These are phyloP conservation scores for Pezicula radicicola DNA, from an alignment of 2,329 filamentous ascomycete genomes.

Conservation along the genomic window DNA sequence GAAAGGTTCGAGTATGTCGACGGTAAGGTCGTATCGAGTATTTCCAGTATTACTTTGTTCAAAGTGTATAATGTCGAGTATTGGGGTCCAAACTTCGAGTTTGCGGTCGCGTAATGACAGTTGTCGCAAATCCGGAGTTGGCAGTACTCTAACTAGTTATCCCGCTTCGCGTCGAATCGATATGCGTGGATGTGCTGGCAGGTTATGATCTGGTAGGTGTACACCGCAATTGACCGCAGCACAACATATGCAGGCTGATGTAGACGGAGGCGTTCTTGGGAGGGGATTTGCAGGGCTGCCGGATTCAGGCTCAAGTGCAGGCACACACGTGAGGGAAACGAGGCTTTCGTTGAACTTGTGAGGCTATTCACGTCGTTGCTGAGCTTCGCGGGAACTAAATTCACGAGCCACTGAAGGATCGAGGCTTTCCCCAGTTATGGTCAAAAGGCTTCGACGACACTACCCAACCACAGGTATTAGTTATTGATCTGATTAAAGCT, in stretches of 20 bases:
- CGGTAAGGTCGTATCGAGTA: not conserved
- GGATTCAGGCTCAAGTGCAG: conserved; percentile 22
- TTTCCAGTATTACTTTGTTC: not conserved
- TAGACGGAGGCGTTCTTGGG: conserved; percentile 34
- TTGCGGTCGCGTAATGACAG: conserved; percentile 18
- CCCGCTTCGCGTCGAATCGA: conserved; percentile 43
- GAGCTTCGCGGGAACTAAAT: conserved; percentile 17
- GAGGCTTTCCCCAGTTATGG: conserved; percentile 22
- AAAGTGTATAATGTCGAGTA: conserved; percentile 2
- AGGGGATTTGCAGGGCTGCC: conserved; percentile 35
- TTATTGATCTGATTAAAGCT: conserved; percentile 21
- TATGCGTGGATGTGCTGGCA: conserved; percentile 63
- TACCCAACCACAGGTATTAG: conserved; percentile 30
- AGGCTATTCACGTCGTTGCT: conserved; percentile 22
- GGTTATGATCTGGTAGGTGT: conserved; percentile 44
- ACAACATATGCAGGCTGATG: conserved; percentile 59
- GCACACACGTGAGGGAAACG: conserved; percentile 25
- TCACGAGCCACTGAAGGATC: conserved; percentile 21
- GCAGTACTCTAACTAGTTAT: conserved; percentile 22
- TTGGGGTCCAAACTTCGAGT: conserved; percentile 2
- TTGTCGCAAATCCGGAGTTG: conserved; percentile 22
- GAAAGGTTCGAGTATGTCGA: not conserved
- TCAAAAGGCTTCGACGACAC: conserved; percentile 13
- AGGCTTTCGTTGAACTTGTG: conserved; percentile 21
- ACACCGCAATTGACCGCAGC: conserved; percentile 50